Conservation (phyloP, 225 moss, liverwort and hornwort species). For the Straminergon stramineum region DNA sequence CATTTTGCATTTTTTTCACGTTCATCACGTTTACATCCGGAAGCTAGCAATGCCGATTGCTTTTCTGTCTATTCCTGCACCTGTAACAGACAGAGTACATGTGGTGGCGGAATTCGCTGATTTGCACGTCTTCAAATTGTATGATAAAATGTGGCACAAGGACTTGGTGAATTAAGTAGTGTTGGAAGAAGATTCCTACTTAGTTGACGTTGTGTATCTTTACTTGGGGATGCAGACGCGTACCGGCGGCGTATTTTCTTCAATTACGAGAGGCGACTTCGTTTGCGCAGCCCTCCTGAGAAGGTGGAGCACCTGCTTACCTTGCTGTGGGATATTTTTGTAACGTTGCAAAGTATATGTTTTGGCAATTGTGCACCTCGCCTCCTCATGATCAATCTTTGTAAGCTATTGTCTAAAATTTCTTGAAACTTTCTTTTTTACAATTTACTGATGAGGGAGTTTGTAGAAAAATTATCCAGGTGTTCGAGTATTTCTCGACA, state of each 20-base stretch:
- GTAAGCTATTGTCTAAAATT: not conserved
- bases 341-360: not conserved
- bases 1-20: not conserved
- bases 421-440: not conserved
- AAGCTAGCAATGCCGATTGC: not conserved
- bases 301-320: conserved; percentile 34
- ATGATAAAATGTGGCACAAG: not conserved
- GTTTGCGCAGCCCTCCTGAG: conserved; percentile 68
- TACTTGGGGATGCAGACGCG: conserved; percentile 42
- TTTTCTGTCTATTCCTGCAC: not conserved
- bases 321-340: not conserved
- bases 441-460: not conserved
- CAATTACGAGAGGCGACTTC: conserved; percentile 73
- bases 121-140: not conserved
- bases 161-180: not conserved
- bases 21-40: not conserved
- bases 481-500: conserved; percentile 81
- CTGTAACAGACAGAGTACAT: not conserved
- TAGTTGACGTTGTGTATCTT: not conserved
- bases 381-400: not conserved
- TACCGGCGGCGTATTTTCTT: conserved; percentile 71
- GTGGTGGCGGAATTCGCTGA: not conserved
- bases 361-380: not conserved
- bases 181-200: not conserved
- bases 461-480: conserved; percentile 21